Evolutionary conservation across 306 rosid genomes (phyloP).

Genomic region (Crataegus laevigata): DNA sequence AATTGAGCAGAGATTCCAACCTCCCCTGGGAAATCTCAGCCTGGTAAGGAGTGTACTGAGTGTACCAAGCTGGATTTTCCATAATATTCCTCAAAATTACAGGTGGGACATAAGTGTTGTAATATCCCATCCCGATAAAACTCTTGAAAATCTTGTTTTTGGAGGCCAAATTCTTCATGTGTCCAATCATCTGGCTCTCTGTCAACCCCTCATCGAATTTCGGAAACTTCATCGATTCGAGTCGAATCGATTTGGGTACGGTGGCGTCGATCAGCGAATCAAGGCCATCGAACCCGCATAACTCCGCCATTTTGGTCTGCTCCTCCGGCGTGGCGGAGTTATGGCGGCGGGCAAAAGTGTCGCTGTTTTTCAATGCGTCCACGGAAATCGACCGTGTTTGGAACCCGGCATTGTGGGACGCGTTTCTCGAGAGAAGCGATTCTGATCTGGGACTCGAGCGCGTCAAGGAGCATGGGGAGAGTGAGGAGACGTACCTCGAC

Average conservation of each 20-base stretch:
- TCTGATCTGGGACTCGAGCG: constrained; percentile 35
- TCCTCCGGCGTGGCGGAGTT: constrained; percentile 92
- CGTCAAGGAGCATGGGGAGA: constrained; percentile 41
- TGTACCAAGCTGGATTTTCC: constrained; percentile 99
- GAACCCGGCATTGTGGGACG: constrained; percentile 26
- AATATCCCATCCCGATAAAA: constrained; percentile 88
- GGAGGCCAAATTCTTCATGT: constrained; percentile 71
- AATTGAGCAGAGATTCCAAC: constrained; percentile 85
- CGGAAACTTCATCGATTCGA: constrained; percentile 52
- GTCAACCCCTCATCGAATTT: constrained; percentile 89
- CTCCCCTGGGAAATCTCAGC: constrained; percentile 98
- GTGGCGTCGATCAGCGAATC: constrained; percentile 83
- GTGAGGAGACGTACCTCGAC: constrained; percentile 66
- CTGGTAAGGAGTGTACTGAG: constrained; percentile 96
- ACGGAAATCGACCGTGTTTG: constrained; percentile 78
- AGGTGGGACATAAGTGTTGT: constrained; percentile 85
- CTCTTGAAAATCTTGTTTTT: constrained; percentile 77
- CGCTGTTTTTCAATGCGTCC: constrained; percentile 76
- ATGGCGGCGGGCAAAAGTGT: constrained; percentile 87
- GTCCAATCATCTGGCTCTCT: constrained; percentile 85
- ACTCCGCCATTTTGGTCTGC: constrained; percentile 65
- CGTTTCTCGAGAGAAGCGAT: constrained; percentile 17
- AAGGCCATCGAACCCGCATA: constrained; percentile 49
- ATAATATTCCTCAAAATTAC: constrained; percentile 89
- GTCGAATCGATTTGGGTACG: constrained; percentile 81